Evolutionary conservation across 345 rosid genomes (phyloP), one percentile per base, ranked within the genome.

Genomic region (Corchorus capsularis): DNA sequence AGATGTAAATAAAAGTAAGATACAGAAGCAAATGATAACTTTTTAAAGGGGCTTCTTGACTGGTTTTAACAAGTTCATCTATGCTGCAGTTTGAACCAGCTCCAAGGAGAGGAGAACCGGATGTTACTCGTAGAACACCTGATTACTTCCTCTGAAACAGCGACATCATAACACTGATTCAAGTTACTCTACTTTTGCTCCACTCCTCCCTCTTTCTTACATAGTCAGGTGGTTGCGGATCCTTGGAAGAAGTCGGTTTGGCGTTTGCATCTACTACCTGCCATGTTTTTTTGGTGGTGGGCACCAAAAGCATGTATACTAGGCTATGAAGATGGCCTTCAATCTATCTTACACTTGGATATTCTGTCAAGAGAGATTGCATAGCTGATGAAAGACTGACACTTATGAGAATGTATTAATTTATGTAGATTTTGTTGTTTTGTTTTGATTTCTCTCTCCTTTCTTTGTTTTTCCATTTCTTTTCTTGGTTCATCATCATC

Each of bases 21-120:
- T 69, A 49, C 49, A 49, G 50, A 43, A 47, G 22, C 22, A 49
- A 27, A 13, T 27, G 20, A 22, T 15, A 32, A 50, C 16, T 50
- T 52, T 16, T 16, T 22, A 69, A 69, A 50, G 54, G 0, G 19
- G 56, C n/a, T 71, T 54, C n/a, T 52, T 52, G 46, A 56, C 17
- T 61, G n/a, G 5, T 60, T 59, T 20, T 55, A 45, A 59, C 22
- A 68, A 52, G 22, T 70, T 77, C 56, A 60, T 69, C 41, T 78
- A 27, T 61, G 63, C 63, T 85, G 78, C 90, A 93, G 98, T 95
- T 95, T 72, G 99, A 95, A 85, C 99, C 99, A 54, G 99, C 99
- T 72, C 99, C 99, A 12, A 86, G 97, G 89, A 91, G 99, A 86
- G 99, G 99, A 64, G 98, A 95, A 83, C 99, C 97, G 6, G 97